A percentile compares a stretch with the other conserved stretches of the same genome.
phyloP scores from a whole-genome alignment of 305 asterid genomes.

The Fraxinus xanthoxyloides region DNA sequence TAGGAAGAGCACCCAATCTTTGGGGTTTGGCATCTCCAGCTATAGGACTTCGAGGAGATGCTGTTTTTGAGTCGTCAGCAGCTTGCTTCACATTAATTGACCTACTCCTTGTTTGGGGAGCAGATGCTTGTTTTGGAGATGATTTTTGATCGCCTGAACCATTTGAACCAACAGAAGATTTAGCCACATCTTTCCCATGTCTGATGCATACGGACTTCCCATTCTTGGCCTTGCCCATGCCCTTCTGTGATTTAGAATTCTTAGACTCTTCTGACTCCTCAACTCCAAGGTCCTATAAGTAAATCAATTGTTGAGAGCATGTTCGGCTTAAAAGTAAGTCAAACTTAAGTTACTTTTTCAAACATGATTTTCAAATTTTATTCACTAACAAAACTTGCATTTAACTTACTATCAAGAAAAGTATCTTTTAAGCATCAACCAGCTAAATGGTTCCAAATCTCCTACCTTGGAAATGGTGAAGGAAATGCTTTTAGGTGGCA shows the following conservation, averaged over 20 bases:
- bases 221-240: slow-evolving; percentile 36
- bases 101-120: slow-evolving; percentile 42
- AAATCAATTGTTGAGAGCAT: background rate
- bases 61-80: slow-evolving; percentile 32
- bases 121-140: slow-evolving; percentile 31
- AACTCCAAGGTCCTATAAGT: slow-evolving; percentile 44
- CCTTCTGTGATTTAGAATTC: slow-evolving; percentile 42
- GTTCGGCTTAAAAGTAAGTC: background rate
- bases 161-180: slow-evolving; percentile 44
- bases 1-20: slow-evolving; percentile 68
- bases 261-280: slow-evolving; percentile 33
- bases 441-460: slow-evolving; percentile 9
- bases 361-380: background rate
- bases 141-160: slow-evolving; percentile 46
- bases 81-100: slow-evolving; percentile 37
- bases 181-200: slow-evolving; percentile 38
- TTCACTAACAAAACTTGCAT: background rate
- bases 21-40: slow-evolving; percentile 60
- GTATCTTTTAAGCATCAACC: background rate
- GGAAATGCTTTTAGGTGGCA: slow-evolving; percentile 38
- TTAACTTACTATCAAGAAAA: background rate
- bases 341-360: background rate
- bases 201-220: slow-evolving; percentile 39
- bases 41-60: slow-evolving; percentile 52
- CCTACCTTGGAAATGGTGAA: slow-evolving; percentile 47